These are phyloP conservation scores for Botrytis galanthina DNA, from an alignment of 2,329 filamentous ascomycete genomes.

Conservation along the genomic window DNA sequence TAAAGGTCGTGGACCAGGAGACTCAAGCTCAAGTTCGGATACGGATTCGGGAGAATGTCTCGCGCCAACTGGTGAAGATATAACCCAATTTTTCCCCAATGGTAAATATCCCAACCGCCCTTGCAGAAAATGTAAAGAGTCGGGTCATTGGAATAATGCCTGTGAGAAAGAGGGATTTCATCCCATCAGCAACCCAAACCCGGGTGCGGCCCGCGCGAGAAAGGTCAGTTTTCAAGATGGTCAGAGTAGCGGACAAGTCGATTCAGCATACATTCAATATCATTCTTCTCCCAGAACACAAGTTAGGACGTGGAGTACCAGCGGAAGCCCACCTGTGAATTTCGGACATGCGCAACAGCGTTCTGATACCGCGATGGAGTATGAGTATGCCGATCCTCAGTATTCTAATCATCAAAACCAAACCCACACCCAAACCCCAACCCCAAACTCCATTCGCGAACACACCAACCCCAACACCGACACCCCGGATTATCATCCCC, in stretches of 20 bases:
- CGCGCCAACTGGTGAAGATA: background rate
- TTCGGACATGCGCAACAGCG: background rate
- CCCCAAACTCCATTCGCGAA: background rate
- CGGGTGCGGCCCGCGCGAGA: background rate
- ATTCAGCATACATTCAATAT: background rate
- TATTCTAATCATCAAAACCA: background rate
- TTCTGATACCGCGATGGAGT: background rate
- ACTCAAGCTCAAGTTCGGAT: background rate
- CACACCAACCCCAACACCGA: background rate
- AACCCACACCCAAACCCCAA: background rate
- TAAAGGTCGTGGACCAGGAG: no score
- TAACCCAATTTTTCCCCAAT: background rate
- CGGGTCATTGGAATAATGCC: slow-evolving; percentile 11
- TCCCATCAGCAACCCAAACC: slow-evolving; percentile 4
- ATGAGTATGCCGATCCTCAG: background rate
- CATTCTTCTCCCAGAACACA: background rate
- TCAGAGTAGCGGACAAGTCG: background rate
- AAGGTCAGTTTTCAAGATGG: background rate
- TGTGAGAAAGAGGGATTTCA: slow-evolving; percentile 9
- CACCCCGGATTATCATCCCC: background rate
- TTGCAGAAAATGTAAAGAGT: background rate
- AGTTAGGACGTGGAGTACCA: no score
- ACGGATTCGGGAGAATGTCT: background rate
- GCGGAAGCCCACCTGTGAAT: background rate
- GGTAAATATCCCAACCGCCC: background rate